Base-by-base conservation (phyloP, 1,284 basidiomycete genomes). In the Tilletia setariae region DNA sequence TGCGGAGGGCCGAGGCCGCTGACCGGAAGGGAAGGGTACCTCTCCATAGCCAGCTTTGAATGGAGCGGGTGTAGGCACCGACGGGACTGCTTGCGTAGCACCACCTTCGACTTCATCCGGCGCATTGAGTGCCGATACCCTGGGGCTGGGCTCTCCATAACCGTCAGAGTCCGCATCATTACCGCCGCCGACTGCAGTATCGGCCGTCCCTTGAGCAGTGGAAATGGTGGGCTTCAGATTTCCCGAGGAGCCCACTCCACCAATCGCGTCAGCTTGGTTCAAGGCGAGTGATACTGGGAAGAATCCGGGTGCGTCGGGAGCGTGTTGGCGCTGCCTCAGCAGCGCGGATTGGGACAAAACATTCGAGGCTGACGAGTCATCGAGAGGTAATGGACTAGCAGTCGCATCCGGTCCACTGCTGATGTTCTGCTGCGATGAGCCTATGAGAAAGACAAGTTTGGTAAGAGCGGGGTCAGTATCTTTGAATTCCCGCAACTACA, bases 81-180 rank as follows among this genome's bases (percentile, higher is more conserved):
- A 32, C 19, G 16, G 28, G 9, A 23, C 28, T 30, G 30, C 56
- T 32, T 30, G 30, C 7, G 21, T 16, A 7, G 46, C 46, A 49
- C 16, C 53, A 2, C 13, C 25, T 32, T 61, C 56, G n/a, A 61
- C 28, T 30, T 61, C 56, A 15, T 61, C 56, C 15, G 56, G 15
- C 13, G 56, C 56, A 7, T 21, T 6, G 28, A 61, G 15, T 19
- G 56, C 56, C 19, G 28, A 43, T 2, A 51, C 59, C 9, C 68
- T 32, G 8, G 68, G 68, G 42, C 68, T 69, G n/a, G 70, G 70
- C 62, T 71, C 32, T 2, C 70, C 77, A 40, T 79, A 79, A 2
- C 69, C 73, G 44, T 77, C 76, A 21, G 76, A 77, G 43, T 79
- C 77, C 21, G 53, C 65, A 43, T 72, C 71, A n/a, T 51, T 46